Percentiles rank a stretch among this genome's conserved stretches.
These are phyloP conservation scores for Leptoxyphium fumago DNA, from an alignment of 2,329 filamentous ascomycete genomes.

Conservation along the genomic window DNA sequence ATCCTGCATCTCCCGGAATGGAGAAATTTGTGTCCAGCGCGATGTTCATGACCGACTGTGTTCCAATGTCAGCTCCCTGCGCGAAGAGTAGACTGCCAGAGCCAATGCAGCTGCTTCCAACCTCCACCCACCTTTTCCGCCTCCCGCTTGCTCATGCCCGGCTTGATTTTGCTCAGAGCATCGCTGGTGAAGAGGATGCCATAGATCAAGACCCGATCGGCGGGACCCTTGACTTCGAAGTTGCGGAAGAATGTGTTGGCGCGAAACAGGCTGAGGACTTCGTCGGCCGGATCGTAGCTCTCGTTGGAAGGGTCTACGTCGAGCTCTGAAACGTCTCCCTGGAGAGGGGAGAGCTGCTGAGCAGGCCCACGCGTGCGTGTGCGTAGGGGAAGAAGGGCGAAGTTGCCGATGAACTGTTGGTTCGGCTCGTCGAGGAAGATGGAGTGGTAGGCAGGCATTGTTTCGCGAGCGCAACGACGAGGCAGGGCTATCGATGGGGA, in stretches of 20 bases:
- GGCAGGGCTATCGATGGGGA: too few species aligned
- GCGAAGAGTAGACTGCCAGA: too few species aligned
- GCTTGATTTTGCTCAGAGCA: constrained; percentile 75
- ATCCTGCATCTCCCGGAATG: constrained; percentile 82
- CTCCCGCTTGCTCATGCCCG: constrained; percentile 49
- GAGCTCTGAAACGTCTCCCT: constrained; percentile 39
- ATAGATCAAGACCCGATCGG: constrained; percentile 89
- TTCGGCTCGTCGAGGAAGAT: constrained; percentile 77
- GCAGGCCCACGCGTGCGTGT: constrained; percentile 93
- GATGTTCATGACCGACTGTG: constrained; percentile 62
- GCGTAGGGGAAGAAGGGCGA: constrained; percentile 84
- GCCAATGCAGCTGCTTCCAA: neutral
- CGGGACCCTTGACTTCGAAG: constrained; percentile 95
- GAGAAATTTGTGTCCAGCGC: constrained; percentile 90
- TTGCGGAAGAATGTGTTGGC: constrained; percentile 99
- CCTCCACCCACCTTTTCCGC: constrained; percentile 43
- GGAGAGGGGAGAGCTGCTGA: constrained; percentile 56
- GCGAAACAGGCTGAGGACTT: constrained; percentile 82
- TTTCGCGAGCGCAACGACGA: constrained; percentile 2
- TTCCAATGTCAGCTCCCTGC: constrained; percentile 20
- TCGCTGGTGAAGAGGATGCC: constrained; percentile 92
- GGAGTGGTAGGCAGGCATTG: constrained; percentile 68
- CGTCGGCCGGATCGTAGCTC: constrained; percentile 92
- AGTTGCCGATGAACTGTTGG: constrained; percentile 63
- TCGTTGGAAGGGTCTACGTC: constrained; percentile 67